Percentiles rank a stretch among this genome's conserved stretches.
phyloP scores from a whole-genome alignment of 768 basidiomycete species.

The Mrakia gelida region DNA sequence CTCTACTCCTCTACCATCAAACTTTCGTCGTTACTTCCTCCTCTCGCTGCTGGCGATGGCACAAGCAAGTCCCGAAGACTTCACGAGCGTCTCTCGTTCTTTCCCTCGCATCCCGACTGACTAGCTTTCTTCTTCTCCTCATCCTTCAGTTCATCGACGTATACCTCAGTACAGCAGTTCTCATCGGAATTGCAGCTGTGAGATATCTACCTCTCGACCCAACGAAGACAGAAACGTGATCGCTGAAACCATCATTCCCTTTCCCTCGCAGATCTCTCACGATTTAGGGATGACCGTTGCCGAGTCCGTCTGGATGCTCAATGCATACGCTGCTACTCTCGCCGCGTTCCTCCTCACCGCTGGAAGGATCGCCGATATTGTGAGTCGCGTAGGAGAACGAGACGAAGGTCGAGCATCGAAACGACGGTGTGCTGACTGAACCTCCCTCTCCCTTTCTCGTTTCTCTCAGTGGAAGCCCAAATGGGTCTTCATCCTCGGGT shows the following conservation, averaged over 20 bases:
- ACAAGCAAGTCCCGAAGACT: background rate
- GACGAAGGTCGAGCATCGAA: background rate
- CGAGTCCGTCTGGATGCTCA: conserved; percentile 25
- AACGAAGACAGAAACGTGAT: background rate
- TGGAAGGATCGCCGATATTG: conserved; percentile 20
- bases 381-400: background rate
- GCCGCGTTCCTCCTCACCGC: conserved; percentile 18
- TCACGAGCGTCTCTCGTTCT: background rate
- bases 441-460: too few species aligned
- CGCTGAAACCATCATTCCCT: background rate
- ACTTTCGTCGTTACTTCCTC: background rate
- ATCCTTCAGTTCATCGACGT: conserved; percentile 19
- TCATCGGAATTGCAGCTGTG: conserved; percentile 8
- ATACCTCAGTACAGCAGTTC: conserved; percentile 9
- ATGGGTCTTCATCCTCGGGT: conserved; percentile 16
- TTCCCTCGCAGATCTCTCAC: background rate
- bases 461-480: conserved; percentile 8
- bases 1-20: background rate
- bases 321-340: conserved; percentile 24
- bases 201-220: background rate
- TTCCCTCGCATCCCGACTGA: background rate
- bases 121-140: background rate
- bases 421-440: too few species aligned
- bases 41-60: background rate
- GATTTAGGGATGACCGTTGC: conserved; percentile 6